Evolutionary conservation across 2,329 filamentous ascomycete genomes (phyloP), one percentile per base, ranked within the genome.

Genomic region (Fusarium sp.): DNA sequence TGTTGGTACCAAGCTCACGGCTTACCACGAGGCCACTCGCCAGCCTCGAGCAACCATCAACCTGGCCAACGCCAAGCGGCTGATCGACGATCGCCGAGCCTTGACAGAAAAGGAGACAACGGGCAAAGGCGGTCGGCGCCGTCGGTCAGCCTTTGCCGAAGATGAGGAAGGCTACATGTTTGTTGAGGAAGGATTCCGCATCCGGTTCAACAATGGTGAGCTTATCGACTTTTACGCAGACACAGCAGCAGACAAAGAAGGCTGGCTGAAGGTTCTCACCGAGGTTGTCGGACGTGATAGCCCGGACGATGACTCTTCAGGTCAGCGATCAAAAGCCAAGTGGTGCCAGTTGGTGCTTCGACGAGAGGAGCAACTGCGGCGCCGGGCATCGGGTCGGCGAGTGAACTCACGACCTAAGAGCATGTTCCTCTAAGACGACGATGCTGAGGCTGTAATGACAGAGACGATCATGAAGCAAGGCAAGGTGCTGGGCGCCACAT

Each of bases 151-250:
- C 10, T 99, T 99, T 76, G 93, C 94, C 2, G 95, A 98, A 77
- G 95, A 99, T 67, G 95, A 99, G 78, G 95, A 99, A 75, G 95
- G 95, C 38, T 99, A 99, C 81, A 97, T 97, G 91, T 99, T 99
- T 75, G 94, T 99, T 49, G 95, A 99, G 76, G 95, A 99, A 75
- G 95, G 95, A 3, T 99, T 99, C 89, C 92, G 95, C 36, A 96
- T 99, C 75, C 92, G 94, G 55, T 99, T 99, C 78, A 96, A 92
- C 75, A 99, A 99, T 72, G 95, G 95, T 61, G 95, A 99, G 79
- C 88, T 97, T 64, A 99, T 99, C 74, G 94, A 98, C 81, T 98
- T 98, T 76, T 98, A 99, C 74, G 95, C 94, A 72, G 94, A 98
- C 77, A 93, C 88, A 29, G 86, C 89, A 2, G 86, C 86, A 35